Base-by-base conservation (phyloP, 345 rosid genomes). In the Citrus medica region DNA sequence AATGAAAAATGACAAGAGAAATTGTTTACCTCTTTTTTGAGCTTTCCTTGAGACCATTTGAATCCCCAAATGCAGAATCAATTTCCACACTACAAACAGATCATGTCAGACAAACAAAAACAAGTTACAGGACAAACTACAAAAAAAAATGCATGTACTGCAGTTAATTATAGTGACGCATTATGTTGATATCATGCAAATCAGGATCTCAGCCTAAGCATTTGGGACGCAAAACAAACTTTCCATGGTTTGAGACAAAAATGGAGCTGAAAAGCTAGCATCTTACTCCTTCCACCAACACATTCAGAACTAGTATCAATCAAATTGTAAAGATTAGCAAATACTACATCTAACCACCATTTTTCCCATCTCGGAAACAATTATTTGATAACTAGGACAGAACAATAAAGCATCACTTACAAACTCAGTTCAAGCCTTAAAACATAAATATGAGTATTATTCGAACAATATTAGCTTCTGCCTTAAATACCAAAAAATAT, bases 21-120 rank as follows among this genome's bases (percentile, higher is more conserved):
- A 74, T 28, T 27, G 37, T 7, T 68, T 84, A 95, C 98, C 97
- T 90, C 89, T 95, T 95, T 84, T 89, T 93, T 51, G 95, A 88
- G 76, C 88, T 83, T 78, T 93, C 98, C 88, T 92, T 95, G 60
- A 73, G 85, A 75, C 82, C 85, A 71, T 93, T 92, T 38, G 90
- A 88, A 75, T 95, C 91, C 78, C 90, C 98, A 76, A 86, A 81
- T 4, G 92, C 83, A 67, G 88, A 93, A 88, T 92, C 97, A 69
- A 84, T 81, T 75, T 91, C 93, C 70, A 37, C 76, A 63, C 99
- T 95, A 67, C 35, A 64, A 82, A 66, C 46, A 82, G 33, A 84
- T 76, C 56, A 83, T 53, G 62, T 33, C 38, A 65, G 13, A 74
- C 22, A 81, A 14, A 40, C 53, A 63, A 68, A 28, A 53, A 14